Conservation (phyloP, 2,329 filamentous ascomycete genomes). For the Pseudogymnoascus sp. region DNA sequence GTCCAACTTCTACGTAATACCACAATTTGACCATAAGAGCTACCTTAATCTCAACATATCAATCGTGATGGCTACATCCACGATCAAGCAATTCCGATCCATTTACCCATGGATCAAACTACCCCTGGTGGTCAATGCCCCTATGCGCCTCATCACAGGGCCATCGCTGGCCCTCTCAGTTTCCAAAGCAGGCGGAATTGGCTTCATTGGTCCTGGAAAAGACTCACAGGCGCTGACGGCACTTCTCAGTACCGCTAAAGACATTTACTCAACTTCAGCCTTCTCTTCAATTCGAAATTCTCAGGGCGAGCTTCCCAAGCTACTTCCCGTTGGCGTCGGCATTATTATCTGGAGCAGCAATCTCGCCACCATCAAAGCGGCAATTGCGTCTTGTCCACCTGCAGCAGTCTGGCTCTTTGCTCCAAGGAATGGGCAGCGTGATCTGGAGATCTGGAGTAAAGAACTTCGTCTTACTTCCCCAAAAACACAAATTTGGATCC, state of each 20-base stretch:
- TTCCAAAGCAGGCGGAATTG: slow-evolving; percentile 46
- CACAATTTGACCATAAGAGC: too few relatives aligned
- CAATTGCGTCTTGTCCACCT: slow-evolving; percentile 28
- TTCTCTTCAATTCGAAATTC: too few relatives aligned
- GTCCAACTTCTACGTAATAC: too few relatives aligned
- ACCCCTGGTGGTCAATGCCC: slow-evolving; percentile 55
- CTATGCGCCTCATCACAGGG: slow-evolving; percentile 58
- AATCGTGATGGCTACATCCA: too few relatives aligned
- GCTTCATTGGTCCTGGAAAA: slow-evolving; percentile 34
- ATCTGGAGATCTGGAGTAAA: slow-evolving; percentile 19
- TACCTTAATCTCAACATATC: too few relatives aligned
- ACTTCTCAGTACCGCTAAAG: too few relatives aligned
- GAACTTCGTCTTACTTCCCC: slow-evolving; percentile 13
- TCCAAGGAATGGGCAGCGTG: slow-evolving; percentile 20
- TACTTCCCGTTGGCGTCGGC: slow-evolving; percentile 39
- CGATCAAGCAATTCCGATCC: too few relatives aligned
- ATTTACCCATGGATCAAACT: slow-evolving; percentile 44
- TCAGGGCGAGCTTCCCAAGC: not conserved
- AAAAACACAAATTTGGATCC: slow-evolving; percentile 20
- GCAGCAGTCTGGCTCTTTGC: slow-evolving; percentile 39
- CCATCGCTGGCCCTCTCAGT: slow-evolving; percentile 51
- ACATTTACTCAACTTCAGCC: too few relatives aligned
- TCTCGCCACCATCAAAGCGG: slow-evolving; percentile 25
- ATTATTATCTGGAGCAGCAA: slow-evolving; percentile 38
- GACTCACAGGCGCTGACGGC: too few relatives aligned